Evolutionary conservation across 257 asterid genomes (phyloP).

Genomic region (Nicotiana attenuata): DNA sequence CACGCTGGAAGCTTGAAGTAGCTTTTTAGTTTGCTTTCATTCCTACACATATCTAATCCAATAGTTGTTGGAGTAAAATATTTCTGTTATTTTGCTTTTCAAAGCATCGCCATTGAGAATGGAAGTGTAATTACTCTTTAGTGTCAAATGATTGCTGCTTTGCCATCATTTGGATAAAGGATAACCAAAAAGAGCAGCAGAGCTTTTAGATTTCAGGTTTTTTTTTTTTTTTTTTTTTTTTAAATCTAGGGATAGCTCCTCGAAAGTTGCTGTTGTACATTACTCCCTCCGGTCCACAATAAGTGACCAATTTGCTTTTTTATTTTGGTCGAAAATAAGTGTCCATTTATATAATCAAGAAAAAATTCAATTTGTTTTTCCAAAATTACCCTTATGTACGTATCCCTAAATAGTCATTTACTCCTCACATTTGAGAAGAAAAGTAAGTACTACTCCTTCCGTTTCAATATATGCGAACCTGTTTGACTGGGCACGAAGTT

Average conservation of each 20-base stretch:
- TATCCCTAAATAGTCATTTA: no score
- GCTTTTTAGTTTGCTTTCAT: background rate
- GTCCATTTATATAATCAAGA: no score
- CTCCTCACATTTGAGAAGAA: no score
- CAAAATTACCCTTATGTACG: no score
- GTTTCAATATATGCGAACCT: no score
- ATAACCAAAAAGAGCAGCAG: background rate
- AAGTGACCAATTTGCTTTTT: no score
- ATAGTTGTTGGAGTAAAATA: background rate
- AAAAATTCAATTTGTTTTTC: no score
- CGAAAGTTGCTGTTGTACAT: background rate
- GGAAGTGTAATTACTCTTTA: background rate
- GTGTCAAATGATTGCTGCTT: background rate
- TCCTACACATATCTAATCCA: background rate
- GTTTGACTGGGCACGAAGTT: no score
- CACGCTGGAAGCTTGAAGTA: background rate
- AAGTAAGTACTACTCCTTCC: no score
- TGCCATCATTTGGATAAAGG: background rate
- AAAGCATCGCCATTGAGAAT: background rate
- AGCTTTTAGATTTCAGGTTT: background rate
- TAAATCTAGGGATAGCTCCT: background rate
- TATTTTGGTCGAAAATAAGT: no score
- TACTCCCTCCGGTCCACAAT: no score
- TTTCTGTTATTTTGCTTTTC: background rate
- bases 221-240: no score